phyloP scores from a whole-genome alignment of 192 early-diverging fungal genomes.

The Lobosporangium transversale region DNA sequence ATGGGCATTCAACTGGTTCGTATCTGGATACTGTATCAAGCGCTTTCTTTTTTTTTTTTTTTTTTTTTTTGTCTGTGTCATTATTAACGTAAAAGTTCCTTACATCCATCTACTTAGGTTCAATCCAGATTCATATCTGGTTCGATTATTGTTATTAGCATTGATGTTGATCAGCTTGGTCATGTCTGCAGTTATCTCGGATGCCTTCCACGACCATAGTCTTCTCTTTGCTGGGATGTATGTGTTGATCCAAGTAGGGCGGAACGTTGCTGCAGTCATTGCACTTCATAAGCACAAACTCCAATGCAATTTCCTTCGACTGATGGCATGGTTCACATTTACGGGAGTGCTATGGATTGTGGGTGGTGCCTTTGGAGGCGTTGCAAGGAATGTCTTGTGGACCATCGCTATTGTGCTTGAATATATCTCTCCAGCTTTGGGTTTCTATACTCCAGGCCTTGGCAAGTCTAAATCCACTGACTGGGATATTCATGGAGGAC shows the following conservation, averaged over 20 bases:
- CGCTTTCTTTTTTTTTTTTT: not conserved
- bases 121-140: constrained; percentile 48
- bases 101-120: constrained; percentile 8
- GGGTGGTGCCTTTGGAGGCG: constrained; percentile 38
- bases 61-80: not conserved
- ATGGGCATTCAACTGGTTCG: constrained; percentile 34
- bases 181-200: constrained; percentile 26
- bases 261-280: constrained; percentile 8
- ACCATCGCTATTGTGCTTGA: constrained; percentile 37
- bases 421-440: constrained; percentile 9
- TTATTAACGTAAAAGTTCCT: not conserved
- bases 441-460: constrained; percentile 29
- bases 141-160: constrained; percentile 16
- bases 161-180: constrained; percentile 36
- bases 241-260: constrained; percentile 29
- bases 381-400: constrained; percentile 33
- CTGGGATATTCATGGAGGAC: constrained; percentile 46
- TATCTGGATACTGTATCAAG: not conserved
- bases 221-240: constrained; percentile 31
- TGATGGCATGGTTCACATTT: constrained; percentile 10
- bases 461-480: constrained; percentile 21
- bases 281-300: constrained; percentile 30
- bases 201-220: constrained; percentile 8
- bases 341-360: constrained; percentile 33
- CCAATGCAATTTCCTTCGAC: constrained; percentile 26